Percentiles rank a stretch among this genome's conserved stretches.
Evolutionary conservation across 148 eudicot species (phyloP).

Genomic region (Camellia sinensis): DNA sequence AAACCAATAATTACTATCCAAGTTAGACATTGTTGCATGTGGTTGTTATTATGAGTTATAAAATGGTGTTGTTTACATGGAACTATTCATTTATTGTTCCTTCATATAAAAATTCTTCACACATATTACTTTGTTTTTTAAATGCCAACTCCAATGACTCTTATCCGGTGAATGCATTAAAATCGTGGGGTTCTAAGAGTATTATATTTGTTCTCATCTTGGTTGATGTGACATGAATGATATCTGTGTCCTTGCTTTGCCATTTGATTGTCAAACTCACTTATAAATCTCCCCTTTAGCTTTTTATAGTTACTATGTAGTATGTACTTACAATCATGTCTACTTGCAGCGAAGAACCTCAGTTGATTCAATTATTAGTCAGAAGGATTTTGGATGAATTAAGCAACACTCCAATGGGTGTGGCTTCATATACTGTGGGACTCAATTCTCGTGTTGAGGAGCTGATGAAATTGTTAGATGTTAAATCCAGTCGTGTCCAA

Average conservation of each 20-base stretch:
- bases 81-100: too few relatives aligned
- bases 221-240: not conserved
- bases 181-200: not conserved
- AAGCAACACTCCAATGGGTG: constrained; percentile 44
- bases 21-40: too few relatives aligned
- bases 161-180: too few relatives aligned
- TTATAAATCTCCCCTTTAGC: not conserved
- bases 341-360: constrained; percentile 31
- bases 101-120: too few relatives aligned
- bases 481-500: constrained; percentile 21
- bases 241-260: not conserved
- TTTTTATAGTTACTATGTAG: not conserved
- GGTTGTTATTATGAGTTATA: too few relatives aligned
- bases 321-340: constrained; percentile 6
- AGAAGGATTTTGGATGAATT: constrained; percentile 38
- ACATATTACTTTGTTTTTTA: not conserved
- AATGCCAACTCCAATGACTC: too few relatives aligned
- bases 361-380: constrained; percentile 37
- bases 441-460: constrained; percentile 39
- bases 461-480: constrained; percentile 26
- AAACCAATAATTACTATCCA: too few relatives aligned
- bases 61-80: too few relatives aligned
- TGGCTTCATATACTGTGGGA: constrained; percentile 43
- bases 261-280: not conserved
- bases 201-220: not conserved